Conservation (phyloP, 192 early-diverging fungal genomes). For the Coemansia sp. region DNA sequence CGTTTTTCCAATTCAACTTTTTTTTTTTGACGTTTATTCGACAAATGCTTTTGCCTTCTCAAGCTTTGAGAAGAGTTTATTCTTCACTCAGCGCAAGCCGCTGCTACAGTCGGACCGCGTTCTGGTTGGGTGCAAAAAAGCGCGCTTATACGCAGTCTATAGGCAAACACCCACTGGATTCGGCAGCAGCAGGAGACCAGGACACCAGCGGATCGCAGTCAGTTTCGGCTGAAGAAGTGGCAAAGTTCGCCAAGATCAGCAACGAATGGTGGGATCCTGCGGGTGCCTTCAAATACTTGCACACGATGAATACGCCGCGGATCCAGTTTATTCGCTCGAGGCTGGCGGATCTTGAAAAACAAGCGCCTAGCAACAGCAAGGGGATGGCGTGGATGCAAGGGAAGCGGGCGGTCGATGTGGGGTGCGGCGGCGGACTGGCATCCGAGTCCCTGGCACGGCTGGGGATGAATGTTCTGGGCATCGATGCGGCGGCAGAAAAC, state of each 20-base stretch:
- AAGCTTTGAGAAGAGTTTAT: no score
- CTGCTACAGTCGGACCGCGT: no score
- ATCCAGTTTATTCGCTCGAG: slow-evolving; percentile 75
- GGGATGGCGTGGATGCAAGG: slow-evolving; percentile 23
- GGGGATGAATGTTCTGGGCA: slow-evolving; percentile 72
- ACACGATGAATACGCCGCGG: slow-evolving; percentile 71
- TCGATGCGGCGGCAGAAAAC: slow-evolving; percentile 88
- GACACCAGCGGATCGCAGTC: slow-evolving; percentile 12
- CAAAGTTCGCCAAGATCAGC: slow-evolving; percentile 38
- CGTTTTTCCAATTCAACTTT: not conserved
- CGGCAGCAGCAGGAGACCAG: not conserved
- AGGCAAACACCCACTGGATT: not conserved
- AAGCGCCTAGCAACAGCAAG: not conserved
- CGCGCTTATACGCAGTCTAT: no score
- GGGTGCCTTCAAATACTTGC: slow-evolving; percentile 85
- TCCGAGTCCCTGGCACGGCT: slow-evolving; percentile 82
- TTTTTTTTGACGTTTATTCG: not conserved
- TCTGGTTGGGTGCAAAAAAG: no score
- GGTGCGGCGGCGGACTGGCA: slow-evolving; percentile 93
- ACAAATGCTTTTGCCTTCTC: no score
- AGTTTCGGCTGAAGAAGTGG: slow-evolving; percentile 18
- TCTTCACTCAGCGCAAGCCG: no score
- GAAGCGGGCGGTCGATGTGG: slow-evolving; percentile 79
- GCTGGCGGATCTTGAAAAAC: slow-evolving; percentile 20
- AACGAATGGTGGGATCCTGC: slow-evolving; percentile 88